Conservation (phyloP, 2,329 filamentous ascomycete genomes). For the Ascochyta koolunga region DNA sequence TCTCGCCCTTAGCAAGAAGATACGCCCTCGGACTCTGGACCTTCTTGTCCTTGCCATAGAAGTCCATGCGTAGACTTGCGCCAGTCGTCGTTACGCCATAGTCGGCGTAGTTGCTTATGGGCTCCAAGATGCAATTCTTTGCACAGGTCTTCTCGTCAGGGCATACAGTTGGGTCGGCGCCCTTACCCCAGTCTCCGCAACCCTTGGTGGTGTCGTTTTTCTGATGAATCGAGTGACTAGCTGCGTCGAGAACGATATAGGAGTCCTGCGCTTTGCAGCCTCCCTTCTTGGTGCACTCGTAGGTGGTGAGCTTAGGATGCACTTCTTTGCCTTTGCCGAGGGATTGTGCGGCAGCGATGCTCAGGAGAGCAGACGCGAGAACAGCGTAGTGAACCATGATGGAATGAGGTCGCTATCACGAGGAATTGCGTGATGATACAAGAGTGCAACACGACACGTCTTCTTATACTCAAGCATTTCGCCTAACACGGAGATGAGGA, state of each 20-base stretch:
- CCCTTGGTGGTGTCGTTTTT: conserved; percentile 39
- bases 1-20: conserved; percentile 64
- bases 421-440: conserved; percentile 11
- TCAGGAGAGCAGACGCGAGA: conserved; percentile 34
- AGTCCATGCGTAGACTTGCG: conserved; percentile 55
- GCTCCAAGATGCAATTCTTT: conserved; percentile 62
- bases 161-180: conserved; percentile 54
- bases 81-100: conserved; percentile 61
- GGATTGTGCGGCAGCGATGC: conserved; percentile 39
- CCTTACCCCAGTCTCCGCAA: conserved; percentile 42
- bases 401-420: background rate
- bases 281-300: conserved; percentile 57
- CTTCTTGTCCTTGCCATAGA: conserved; percentile 46
- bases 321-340: conserved; percentile 49
- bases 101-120: conserved; percentile 59
- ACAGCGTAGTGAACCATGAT: conserved; percentile 35
- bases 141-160: conserved; percentile 58
- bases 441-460: background rate
- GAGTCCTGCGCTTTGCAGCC: conserved; percentile 58
- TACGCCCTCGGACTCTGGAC: conserved; percentile 63
- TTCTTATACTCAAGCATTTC: conserved; percentile 11
- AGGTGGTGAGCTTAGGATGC: conserved; percentile 60
- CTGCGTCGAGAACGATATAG: conserved; percentile 58
- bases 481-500: conserved; percentile 3
- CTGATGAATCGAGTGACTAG: conserved; percentile 54